Evolutionary conservation across 768 basidiomycete genomes (phyloP), one percentile per base, ranked within the genome.

Genomic region (Dioszegia hungarica): DNA sequence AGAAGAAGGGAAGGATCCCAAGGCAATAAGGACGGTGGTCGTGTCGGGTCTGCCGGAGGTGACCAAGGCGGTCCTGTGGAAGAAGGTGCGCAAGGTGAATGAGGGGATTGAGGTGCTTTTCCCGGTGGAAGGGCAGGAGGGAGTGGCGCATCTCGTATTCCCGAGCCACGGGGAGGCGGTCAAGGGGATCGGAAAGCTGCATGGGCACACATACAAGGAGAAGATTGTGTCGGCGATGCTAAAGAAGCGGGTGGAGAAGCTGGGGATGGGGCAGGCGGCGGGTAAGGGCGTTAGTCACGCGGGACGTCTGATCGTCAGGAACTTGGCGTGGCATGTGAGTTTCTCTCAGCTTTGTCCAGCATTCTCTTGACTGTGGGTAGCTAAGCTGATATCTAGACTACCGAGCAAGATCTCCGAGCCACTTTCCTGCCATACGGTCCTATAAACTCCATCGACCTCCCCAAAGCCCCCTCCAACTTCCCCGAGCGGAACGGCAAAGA

Each of bases 121-220:
- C 56, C 73, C 74, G 15, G 61, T 76, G 9, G 63, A 70, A 25
- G 67, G 68, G 24, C 60, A 58, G 14, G 61, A 67, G 40, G 63
- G 37, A 8, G 24, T 55, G 86, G 91, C 90, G 5, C 81, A 88
- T 60, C 84, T 87, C 17, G 58, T 91, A 5, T 93, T 92, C 74
- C 75, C 80, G 1, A 84, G 82, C 0, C 84, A 90, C 1, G 79
- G 80, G 5, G 75, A 82, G 25, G 91, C 93, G 0, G 79, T 81
- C 36, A 82, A 85, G 10, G 87, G 90, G 1, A 84, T 88, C 36
- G 78, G 75, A 52, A 90, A 88, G 74, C 82, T 98, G 1, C 90
- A 98, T 70, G 90, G 89, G 1, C 90, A 93, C 71, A 87, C 92
- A 27, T 94, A 87, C 82, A 93, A 94, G 72, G 90, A 91, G 37